phyloP scores from a whole-genome alignment of 352 stramenopile species.

The Globisporangium heterothallicum region DNA sequence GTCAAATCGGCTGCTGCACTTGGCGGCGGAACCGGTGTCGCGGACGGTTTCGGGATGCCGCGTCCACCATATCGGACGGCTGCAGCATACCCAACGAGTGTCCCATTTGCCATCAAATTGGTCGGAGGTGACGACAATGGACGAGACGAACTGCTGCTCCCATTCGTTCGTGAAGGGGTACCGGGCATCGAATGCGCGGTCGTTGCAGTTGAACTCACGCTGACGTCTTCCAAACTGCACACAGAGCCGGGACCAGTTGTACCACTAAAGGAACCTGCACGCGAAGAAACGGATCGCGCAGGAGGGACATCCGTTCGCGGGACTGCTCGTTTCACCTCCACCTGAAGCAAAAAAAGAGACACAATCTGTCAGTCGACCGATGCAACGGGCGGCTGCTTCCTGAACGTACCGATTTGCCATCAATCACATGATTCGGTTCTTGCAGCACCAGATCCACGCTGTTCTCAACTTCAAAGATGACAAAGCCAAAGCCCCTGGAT shows the following conservation, averaged over 20 bases:
- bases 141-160: slow-evolving; percentile 21
- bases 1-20: slow-evolving; percentile 5
- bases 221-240: slow-evolving; percentile 64
- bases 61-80: slow-evolving; percentile 69
- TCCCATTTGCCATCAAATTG: slow-evolving; percentile 42
- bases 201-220: slow-evolving; percentile 34
- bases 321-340: slow-evolving; percentile 85
- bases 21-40: slow-evolving; percentile 13
- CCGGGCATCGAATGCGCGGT: slow-evolving; percentile 51
- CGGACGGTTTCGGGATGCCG: slow-evolving; percentile 26
- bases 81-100: slow-evolving; percentile 70
- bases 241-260: slow-evolving; percentile 65
- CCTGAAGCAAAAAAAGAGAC: slow-evolving; percentile 11
- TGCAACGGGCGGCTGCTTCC: background rate
- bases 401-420: slow-evolving; percentile 78
- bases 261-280: slow-evolving; percentile 75
- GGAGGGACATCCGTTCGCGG: slow-evolving; percentile 78
- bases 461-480: slow-evolving; percentile 88
- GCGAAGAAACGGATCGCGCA: slow-evolving; percentile 63
- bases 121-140: slow-evolving; percentile 20
- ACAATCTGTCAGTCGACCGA: background rate
- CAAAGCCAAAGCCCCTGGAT: slow-evolving; percentile 91
- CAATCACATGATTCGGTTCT: slow-evolving; percentile 87
- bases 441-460: slow-evolving; percentile 86
- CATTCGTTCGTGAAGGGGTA: slow-evolving; percentile 47